Evolutionary conservation across 1,284 basidiomycete species (phyloP).

Genomic region (Filobasidium uniguttulatum): DNA sequence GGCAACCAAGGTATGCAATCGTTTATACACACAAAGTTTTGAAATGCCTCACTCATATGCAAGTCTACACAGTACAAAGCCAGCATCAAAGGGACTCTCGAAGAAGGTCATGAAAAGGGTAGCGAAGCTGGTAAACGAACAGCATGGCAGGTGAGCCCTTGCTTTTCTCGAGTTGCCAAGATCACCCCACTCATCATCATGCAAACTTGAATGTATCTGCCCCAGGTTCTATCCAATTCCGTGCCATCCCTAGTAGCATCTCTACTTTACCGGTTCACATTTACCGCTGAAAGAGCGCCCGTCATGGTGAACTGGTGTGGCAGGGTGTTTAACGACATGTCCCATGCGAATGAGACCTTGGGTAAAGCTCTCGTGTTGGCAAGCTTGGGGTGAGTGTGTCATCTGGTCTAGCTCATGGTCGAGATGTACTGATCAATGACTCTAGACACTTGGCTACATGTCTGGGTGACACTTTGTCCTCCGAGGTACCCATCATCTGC

Average conservation of each 20-base stretch:
- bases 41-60: not conserved
- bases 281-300: conserved; percentile 1
- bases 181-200: not conserved
- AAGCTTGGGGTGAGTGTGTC: conserved; percentile 50
- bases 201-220: not conserved
- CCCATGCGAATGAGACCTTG: not conserved
- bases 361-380: conserved; percentile 44
- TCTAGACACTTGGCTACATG: conserved; percentile 65
- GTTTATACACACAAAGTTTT: conserved; percentile 29
- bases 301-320: conserved; percentile 36
- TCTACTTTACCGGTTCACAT: conserved; percentile 47
- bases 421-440: not conserved
- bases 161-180: not conserved
- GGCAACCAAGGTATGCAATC: conserved; percentile 75
- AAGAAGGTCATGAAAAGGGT: conserved; percentile 57
- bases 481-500: conserved; percentile 39
- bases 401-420: conserved; percentile 5
- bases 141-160: conserved; percentile 49
- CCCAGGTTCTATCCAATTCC: conserved; percentile 55
- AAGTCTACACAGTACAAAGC: conserved; percentile 37
- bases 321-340: conserved; percentile 23
- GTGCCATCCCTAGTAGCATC: conserved; percentile 54
- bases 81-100: conserved; percentile 52
- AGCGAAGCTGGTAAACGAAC: conserved; percentile 50
- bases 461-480: conserved; percentile 65